Conservation (phyloP, 352 stramenopile genomes). For the Phytopythium helicoides region DNA sequence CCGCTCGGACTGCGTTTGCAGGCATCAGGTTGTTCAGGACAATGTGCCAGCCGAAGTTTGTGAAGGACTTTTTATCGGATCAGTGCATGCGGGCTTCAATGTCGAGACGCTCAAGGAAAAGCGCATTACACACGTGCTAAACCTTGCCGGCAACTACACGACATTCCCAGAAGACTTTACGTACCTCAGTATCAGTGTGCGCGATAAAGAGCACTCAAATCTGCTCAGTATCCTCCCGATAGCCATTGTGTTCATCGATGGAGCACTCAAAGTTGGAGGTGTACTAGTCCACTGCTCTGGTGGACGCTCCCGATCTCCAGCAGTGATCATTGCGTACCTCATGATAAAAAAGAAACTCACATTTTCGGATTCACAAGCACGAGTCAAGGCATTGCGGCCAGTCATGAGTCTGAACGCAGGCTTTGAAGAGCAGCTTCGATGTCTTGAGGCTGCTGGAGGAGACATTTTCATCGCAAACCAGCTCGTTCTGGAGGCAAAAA, state of each 20-base stretch:
- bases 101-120: constrained; percentile 71
- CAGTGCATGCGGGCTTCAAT: constrained; percentile 87
- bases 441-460: constrained; percentile 56
- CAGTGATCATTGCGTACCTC: constrained; percentile 73
- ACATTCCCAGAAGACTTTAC: constrained; percentile 88
- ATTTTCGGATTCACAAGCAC: constrained; percentile 42
- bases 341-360: constrained; percentile 65
- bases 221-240: constrained; percentile 83
- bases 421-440: constrained; percentile 85
- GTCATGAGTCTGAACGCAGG: constrained; percentile 75
- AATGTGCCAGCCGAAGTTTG: constrained; percentile 78
- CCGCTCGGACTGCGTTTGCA: constrained; percentile 54
- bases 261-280: constrained; percentile 50
- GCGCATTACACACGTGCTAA: constrained; percentile 84
- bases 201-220: constrained; percentile 89
- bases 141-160: constrained; percentile 80
- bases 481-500: constrained; percentile 49
- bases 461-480: constrained; percentile 82
- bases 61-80: constrained; percentile 77
- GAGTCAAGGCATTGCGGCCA: constrained; percentile 56
- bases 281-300: constrained; percentile 87
- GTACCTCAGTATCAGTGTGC: constrained; percentile 88
- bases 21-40: constrained; percentile 76
- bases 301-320: constrained; percentile 80
- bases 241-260: constrained; percentile 78